Evolutionary conservation across 2,329 filamentous ascomycete genomes (phyloP).

Genomic region (Paraphoma chrysanthemicola): DNA sequence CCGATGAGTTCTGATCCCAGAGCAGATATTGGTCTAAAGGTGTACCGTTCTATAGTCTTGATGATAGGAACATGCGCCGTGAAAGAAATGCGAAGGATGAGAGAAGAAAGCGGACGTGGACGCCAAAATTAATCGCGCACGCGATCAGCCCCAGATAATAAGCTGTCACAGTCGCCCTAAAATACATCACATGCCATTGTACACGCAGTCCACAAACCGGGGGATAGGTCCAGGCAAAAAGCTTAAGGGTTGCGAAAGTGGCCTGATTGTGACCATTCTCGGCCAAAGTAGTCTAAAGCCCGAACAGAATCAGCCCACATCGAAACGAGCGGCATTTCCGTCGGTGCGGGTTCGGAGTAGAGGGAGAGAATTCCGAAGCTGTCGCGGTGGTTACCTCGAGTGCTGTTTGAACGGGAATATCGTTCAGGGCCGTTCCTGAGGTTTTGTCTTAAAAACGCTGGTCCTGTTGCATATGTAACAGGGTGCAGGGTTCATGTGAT

Average conservation of each 20-base stretch:
- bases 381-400: too few relatives aligned
- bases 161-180: constrained; percentile 4
- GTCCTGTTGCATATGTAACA: too few relatives aligned
- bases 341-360: background rate
- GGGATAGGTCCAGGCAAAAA: background rate
- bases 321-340: constrained; percentile 25
- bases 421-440: too few relatives aligned
- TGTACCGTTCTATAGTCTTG: constrained; percentile 34
- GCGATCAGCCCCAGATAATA: background rate
- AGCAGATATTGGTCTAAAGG: too few relatives aligned
- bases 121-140: background rate
- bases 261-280: constrained; percentile 26
- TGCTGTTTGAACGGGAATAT: too few relatives aligned
- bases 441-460: too few relatives aligned
- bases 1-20: too few relatives aligned
- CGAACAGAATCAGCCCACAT: constrained; percentile 26
- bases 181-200: constrained; percentile 10
- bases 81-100: background rate
- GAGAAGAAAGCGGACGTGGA: background rate
- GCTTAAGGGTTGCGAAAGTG: constrained; percentile 18
- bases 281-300: constrained; percentile 20
- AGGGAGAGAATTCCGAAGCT: too few relatives aligned
- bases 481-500: too few relatives aligned
- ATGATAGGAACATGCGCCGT: background rate
- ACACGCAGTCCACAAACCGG: background rate